Percentiles rank a stretch among this genome's conserved stretches.
These are phyloP conservation scores for Raffaelea ambrosiae DNA, from an alignment of 2,329 filamentous ascomycete genomes.

Conservation along the genomic window DNA sequence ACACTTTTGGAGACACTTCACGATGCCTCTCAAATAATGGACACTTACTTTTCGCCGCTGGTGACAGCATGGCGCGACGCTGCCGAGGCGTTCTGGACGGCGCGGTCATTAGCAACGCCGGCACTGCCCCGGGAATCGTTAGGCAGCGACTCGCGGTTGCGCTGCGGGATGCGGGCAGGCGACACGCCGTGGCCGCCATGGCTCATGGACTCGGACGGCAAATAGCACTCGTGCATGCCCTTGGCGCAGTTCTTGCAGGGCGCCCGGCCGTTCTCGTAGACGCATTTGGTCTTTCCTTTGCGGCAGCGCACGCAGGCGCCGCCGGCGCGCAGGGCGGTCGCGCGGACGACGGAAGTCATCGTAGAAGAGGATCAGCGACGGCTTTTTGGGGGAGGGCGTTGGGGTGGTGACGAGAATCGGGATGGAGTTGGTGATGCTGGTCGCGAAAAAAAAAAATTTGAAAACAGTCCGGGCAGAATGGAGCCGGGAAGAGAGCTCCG, in stretches of 20 bases:
- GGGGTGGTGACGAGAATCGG: too few relatives aligned
- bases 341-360: constrained; percentile 44
- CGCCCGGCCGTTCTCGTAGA: constrained; percentile 54
- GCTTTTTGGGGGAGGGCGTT: too few relatives aligned
- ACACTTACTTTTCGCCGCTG: constrained; percentile 47
- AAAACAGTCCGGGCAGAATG: too few relatives aligned
- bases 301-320: constrained; percentile 55
- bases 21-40: too few relatives aligned
- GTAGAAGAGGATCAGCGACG: background rate
- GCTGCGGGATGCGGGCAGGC: constrained; percentile 42
- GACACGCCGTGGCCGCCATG: constrained; percentile 50
- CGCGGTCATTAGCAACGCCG: constrained; percentile 33
- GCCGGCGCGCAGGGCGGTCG: constrained; percentile 51
- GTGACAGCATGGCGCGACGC: constrained; percentile 38
- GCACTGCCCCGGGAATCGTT: constrained; percentile 35
- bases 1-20: too few relatives aligned
- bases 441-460: constrained; percentile 1
- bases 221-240: constrained; percentile 55
- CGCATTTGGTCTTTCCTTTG: constrained; percentile 57
- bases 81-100: constrained; percentile 33
- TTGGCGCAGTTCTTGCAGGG: constrained; percentile 57
- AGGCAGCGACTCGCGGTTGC: constrained; percentile 46
- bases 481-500: background rate
- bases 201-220: constrained; percentile 51
- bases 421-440: too few relatives aligned